These are phyloP conservation scores for Didymella sp. DNA, from an alignment of 2,329 filamentous ascomycete genomes.

Conservation along the genomic window DNA sequence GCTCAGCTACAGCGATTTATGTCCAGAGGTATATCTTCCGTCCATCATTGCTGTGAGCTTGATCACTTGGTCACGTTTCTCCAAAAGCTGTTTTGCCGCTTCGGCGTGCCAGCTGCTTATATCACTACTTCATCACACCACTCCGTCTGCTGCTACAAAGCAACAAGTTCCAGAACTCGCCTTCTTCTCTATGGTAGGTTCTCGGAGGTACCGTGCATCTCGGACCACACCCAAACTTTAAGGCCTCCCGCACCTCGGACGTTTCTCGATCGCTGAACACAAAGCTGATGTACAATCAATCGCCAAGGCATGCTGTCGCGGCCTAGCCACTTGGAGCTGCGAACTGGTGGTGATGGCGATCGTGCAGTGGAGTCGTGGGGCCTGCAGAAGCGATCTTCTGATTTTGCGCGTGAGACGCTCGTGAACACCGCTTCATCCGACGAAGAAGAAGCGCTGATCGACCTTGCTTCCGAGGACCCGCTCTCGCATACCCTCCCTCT, in stretches of 20 bases:
- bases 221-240: neutral
- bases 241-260: neutral
- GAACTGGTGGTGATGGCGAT: slow-evolving; percentile 17
- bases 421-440: slow-evolving; percentile 1
- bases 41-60: neutral
- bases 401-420: neutral
- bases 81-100: too few species aligned
- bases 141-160: too few species aligned
- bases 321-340: slow-evolving; percentile 2
- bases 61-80: neutral
- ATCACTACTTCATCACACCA: too few species aligned
- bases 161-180: neutral
- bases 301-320: neutral
- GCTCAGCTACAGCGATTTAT: neutral
- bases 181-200: neutral
- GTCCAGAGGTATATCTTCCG: neutral
- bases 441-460: neutral
- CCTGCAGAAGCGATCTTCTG: slow-evolving; percentile 7
- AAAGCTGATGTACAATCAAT: neutral
- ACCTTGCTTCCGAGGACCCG: neutral
- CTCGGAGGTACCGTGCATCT: neutral
- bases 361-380: slow-evolving; percentile 14
- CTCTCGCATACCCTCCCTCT: neutral
- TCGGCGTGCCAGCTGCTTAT: too few species aligned
- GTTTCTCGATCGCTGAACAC: neutral